Evolutionary conservation across 192 early-diverging fungal species (phyloP).

Genomic region (Coemansia biformis): DNA sequence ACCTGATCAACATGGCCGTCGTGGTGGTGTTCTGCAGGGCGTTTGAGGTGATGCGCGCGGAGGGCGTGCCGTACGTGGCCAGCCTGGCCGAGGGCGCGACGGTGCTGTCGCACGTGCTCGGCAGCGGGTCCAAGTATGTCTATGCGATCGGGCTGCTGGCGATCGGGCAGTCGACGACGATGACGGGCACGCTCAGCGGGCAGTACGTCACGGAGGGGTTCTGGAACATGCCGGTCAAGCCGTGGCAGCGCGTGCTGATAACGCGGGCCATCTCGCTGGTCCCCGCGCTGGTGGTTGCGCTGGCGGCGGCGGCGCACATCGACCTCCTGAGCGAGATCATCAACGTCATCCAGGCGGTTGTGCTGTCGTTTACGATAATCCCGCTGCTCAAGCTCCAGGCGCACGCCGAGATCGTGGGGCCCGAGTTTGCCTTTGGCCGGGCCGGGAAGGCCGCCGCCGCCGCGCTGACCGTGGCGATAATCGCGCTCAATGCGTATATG

Average conservation of each 20-base stretch:
- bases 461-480: slow-evolving; percentile 28
- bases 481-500: slow-evolving; percentile 46
- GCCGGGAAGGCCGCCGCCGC: slow-evolving; percentile 10
- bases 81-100: slow-evolving; percentile 50
- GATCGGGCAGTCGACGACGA: slow-evolving; percentile 80
- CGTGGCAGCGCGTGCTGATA: slow-evolving; percentile 64
- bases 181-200: slow-evolving; percentile 86
- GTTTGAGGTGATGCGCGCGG: slow-evolving; percentile 53
- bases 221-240: slow-evolving; percentile 62
- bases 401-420: slow-evolving; percentile 52
- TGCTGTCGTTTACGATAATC: slow-evolving; percentile 61
- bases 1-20: slow-evolving; percentile 68
- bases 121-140: slow-evolving; percentile 59
- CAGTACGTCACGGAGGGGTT: slow-evolving; percentile 90
- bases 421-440: slow-evolving; percentile 42
- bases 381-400: slow-evolving; percentile 62
- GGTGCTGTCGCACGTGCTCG: slow-evolving; percentile 58
- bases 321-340: slow-evolving; percentile 67
- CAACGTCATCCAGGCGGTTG: slow-evolving; percentile 66
- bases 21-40: slow-evolving; percentile 63
- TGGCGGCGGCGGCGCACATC: slow-evolving; percentile 55
- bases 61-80: slow-evolving; percentile 30
- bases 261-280: slow-evolving; percentile 60
- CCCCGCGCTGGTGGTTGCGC: slow-evolving; percentile 59
- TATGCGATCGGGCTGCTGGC: slow-evolving; percentile 80